Evolutionary conservation across 2,329 filamentous ascomycete genomes (phyloP), one percentile per base, ranked within the genome.

Genomic region (Aspergillus unguis): DNA sequence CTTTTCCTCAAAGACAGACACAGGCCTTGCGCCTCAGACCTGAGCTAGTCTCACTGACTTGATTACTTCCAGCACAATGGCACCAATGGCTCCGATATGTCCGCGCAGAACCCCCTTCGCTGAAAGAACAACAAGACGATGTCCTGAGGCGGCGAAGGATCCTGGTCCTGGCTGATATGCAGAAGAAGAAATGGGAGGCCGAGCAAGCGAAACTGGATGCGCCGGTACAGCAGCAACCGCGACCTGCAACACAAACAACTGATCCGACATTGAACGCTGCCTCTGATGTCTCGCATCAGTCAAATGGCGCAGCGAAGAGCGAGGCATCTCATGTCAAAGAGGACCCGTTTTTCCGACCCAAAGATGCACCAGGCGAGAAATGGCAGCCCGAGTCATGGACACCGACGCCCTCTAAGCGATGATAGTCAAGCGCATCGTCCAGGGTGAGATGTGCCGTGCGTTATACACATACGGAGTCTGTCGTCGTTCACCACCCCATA

Each of bases 331-430:
- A 37, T 5, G 37, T 48, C 8, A 59, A 63, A 50, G 62, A 66
- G 26, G 63, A 85, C 63, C 84, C 85, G 2, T 87, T 85, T 84
- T 80, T 79, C 29, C 77, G 75, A 57, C 75, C 78, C 1, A 75
- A 68, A n/a, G 74, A 73, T n/a, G 78, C 51, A 2, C 82, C 84
- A 0, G 77, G 84, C 49, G 84, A 88, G 65, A 75, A 71, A n/a
- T 88, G 85, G 84, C 83, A 87, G 68, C 86, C 86, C 0, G 65
- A 81, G 44, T 72, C 82, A 3, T 89, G 86, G 86, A 73, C 67
- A 4, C 83, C 83, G 3, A 68, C 69, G 2, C 59, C 74, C n/a
- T 65, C 67, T 29, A 75, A 72, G 60, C 62, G 67, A 54, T 74
- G 63, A 68, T 31, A 33, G 7, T 35, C 23, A 11, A 47, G 28